Evolutionary conservation across 148 eudicot species (phyloP).

Genomic region (Rhododendron henanense): DNA sequence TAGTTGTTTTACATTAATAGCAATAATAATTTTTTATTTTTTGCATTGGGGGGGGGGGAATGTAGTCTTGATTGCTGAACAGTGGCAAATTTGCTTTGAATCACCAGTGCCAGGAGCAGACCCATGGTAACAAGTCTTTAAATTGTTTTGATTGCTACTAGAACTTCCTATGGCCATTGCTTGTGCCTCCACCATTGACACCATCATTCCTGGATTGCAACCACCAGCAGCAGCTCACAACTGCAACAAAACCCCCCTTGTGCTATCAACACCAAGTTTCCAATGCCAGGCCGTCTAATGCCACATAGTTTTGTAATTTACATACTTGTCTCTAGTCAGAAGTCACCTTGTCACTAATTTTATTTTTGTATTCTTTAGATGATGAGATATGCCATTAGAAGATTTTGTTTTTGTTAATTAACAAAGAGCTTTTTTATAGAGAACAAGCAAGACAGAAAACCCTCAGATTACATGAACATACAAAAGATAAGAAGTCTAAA

Average conservation of each 20-base stretch:
- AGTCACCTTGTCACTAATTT: background rate
- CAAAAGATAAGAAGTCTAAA: background rate
- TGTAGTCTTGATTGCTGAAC: too few species aligned
- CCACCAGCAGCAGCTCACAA: background rate
- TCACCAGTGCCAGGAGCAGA: too few species aligned
- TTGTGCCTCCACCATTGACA: background rate
- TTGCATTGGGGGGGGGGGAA: too few species aligned
- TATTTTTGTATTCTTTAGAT: background rate
- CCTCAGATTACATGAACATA: background rate
- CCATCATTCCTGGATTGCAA: background rate
- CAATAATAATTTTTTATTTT: too few species aligned
- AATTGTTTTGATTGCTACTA: background rate
- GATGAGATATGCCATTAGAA: background rate
- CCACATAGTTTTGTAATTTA: background rate
- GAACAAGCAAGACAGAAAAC: background rate
- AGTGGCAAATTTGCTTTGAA: too few species aligned
- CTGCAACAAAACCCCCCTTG: background rate
- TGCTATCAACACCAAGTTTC: background rate
- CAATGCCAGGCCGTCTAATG: background rate
- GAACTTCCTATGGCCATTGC: background rate
- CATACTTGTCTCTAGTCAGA: background rate
- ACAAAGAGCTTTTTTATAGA: background rate
- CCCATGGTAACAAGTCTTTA: too few species aligned
- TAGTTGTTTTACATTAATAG: too few species aligned
- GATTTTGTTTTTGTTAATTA: background rate